Conservation (phyloP, 768 basidiomycete species). For the Lentinula detonsa region DNA sequence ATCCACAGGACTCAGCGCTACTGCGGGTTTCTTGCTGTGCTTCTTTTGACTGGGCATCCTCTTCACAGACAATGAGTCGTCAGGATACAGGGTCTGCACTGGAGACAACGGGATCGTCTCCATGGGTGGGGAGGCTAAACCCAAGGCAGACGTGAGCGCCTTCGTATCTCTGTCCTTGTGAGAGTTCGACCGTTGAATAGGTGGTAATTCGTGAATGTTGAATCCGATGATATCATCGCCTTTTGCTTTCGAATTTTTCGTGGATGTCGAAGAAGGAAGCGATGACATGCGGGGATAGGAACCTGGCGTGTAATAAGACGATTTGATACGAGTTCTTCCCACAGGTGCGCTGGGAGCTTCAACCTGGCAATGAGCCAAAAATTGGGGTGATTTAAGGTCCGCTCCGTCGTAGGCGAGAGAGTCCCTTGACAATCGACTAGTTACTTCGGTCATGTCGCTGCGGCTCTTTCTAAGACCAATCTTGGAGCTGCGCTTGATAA, state of each 20-base stretch:
- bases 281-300: constrained; percentile 50
- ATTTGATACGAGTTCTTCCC: constrained; percentile 64
- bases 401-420: constrained; percentile 50
- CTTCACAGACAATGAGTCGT: constrained; percentile 60
- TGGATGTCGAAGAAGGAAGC: constrained; percentile 25
- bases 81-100: constrained; percentile 61
- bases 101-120: constrained; percentile 41
- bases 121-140: constrained; percentile 20
- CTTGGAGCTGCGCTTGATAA: constrained; percentile 30
- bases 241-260: constrained; percentile 11
- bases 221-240: constrained; percentile 26
- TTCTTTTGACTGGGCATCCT: constrained; percentile 18
- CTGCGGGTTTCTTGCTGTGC: constrained; percentile 15
- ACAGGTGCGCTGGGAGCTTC: constrained; percentile 26
- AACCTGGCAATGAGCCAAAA: constrained; percentile 19
- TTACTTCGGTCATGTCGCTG: constrained; percentile 18
- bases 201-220: constrained; percentile 24
- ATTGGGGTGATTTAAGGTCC: constrained; percentile 39
- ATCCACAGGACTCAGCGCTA: constrained; percentile 26
- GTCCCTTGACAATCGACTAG: constrained; percentile 17
- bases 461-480: constrained; percentile 18
- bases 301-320: constrained; percentile 56
- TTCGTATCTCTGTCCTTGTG: constrained; percentile 33
- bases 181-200: constrained; percentile 34
- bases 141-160: constrained; percentile 32